Conservation (phyloP, 352 stramenopile genomes). For the Globisporangium mamillatum region DNA sequence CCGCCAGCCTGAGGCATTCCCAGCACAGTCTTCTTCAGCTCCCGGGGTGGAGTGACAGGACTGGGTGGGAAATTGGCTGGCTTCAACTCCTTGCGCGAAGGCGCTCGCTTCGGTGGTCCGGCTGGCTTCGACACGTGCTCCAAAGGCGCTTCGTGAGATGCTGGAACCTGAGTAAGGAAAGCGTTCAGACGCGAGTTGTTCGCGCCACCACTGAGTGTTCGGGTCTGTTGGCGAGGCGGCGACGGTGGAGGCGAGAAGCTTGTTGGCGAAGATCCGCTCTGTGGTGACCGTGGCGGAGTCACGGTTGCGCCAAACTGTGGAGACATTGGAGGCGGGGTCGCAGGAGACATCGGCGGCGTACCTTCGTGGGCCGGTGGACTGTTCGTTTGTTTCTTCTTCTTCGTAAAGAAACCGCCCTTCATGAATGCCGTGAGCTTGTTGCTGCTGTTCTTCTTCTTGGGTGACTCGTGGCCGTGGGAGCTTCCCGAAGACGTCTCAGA, state of each 20-base stretch:
- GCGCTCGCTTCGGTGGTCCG: conserved; percentile 50
- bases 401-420: conserved; percentile 70
- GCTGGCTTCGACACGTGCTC: conserved; percentile 56
- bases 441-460: conserved; percentile 56
- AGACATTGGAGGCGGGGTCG: conserved; percentile 54
- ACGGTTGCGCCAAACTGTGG: conserved; percentile 30
- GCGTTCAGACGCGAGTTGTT: conserved; percentile 67
- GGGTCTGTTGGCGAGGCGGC: conserved; percentile 29
- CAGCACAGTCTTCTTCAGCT: conserved; percentile 20
- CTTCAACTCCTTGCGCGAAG: conserved; percentile 38
- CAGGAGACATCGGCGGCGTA: conserved; percentile 48
- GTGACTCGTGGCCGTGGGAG: conserved; percentile 40
- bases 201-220: conserved; percentile 41
- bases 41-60: conserved; percentile 24
- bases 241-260: conserved; percentile 18
- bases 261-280: conserved; percentile 9
- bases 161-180: conserved; percentile 74
- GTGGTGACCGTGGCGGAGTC: conserved; percentile 22
- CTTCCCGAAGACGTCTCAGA: conserved; percentile 62
- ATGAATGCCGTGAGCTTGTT: conserved; percentile 81
- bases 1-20: conserved; percentile 20
- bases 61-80: conserved; percentile 12
- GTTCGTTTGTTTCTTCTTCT: conserved; percentile 59
- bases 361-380: conserved; percentile 33
- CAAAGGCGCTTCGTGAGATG: conserved; percentile 50